A percentile compares a stretch with the other conserved stretches of the same genome.
These are phyloP conservation scores for Bryum argenteum DNA, from an alignment of 225 moss, liverwort and hornwort species.

Conservation along the genomic window DNA sequence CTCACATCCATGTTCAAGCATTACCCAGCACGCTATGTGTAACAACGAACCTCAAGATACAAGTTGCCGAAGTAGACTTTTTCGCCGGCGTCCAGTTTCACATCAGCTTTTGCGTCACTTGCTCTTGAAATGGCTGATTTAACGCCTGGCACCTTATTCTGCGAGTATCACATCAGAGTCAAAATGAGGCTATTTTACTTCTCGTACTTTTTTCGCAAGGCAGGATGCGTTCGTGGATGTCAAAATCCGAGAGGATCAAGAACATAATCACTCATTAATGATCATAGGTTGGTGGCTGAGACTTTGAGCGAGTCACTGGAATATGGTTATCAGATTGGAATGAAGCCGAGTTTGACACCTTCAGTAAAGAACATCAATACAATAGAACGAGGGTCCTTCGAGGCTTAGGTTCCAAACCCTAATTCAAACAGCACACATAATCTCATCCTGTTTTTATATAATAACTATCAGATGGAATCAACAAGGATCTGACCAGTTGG, in stretches of 20 bases:
- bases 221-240: not conserved
- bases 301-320: not conserved
- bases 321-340: not conserved
- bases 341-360: not conserved
- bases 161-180: conserved; percentile 10
- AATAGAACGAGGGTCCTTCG: no score
- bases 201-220: not conserved
- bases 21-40: not conserved
- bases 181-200: not conserved
- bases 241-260: conserved; percentile 1
- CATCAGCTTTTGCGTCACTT: conserved; percentile 74
- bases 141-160: conserved; percentile 67
- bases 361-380: no score
- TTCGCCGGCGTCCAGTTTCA: conserved; percentile 58
- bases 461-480: not conserved
- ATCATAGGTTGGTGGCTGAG: not conserved
- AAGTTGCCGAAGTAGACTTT: conserved; percentile 66
- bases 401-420: conserved; percentile 11
- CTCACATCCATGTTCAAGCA: no score
- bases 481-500: conserved; percentile 37
- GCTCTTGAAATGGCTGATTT: conserved; percentile 85
- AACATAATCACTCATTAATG: conserved; percentile 1
- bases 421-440: not conserved
- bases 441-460: not conserved
- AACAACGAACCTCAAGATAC: conserved; percentile 63